phyloP scores from a whole-genome alignment of 2,329 filamentous ascomycete genomes.

The Microsporum audouinii region DNA sequence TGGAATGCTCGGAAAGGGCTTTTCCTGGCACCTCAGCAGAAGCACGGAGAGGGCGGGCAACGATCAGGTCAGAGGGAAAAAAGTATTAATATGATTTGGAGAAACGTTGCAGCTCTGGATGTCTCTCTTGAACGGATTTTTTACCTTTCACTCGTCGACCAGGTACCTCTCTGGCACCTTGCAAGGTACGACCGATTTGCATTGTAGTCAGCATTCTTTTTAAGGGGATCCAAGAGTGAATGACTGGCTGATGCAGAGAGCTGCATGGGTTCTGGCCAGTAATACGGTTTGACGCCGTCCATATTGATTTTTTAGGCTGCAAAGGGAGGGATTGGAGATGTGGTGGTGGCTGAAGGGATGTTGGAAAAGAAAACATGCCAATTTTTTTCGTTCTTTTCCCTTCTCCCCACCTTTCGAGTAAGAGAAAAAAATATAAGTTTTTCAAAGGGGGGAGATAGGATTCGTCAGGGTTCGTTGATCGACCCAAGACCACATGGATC shows the following conservation, averaged over 20 bases:
- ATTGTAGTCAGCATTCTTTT: conserved; percentile 3
- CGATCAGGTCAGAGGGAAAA: neutral
- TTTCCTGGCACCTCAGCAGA: conserved; percentile 4
- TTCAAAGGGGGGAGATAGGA: neutral
- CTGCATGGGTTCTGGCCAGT: conserved; percentile 3
- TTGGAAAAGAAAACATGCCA: conserved; percentile 5
- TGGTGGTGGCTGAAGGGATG: conserved; percentile 1
- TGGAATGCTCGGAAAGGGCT: conserved; percentile 4
- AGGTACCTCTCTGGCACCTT: conserved; percentile 4
- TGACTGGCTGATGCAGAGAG: conserved; percentile 5
- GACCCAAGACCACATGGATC: conserved; percentile 7
- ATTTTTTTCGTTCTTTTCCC: neutral
- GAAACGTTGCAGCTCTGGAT: conserved; percentile 3
- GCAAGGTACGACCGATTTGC: conserved; percentile 4
- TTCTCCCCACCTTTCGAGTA: neutral
- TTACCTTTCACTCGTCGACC: neutral
- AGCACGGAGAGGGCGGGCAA: conserved; percentile 3
- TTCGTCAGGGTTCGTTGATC: conserved; percentile 5
- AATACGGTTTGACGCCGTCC: neutral
- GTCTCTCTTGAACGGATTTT: neutral
- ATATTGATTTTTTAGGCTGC: conserved; percentile 6
- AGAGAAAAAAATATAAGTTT: conserved; percentile 1
- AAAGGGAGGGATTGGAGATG: neutral
- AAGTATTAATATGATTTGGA: conserved; percentile 5
- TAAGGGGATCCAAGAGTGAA: conserved; percentile 4